These are phyloP conservation scores for Ascochyta rabiei DNA, from an alignment of 2,329 filamentous ascomycete species.

Conservation along the genomic window DNA sequence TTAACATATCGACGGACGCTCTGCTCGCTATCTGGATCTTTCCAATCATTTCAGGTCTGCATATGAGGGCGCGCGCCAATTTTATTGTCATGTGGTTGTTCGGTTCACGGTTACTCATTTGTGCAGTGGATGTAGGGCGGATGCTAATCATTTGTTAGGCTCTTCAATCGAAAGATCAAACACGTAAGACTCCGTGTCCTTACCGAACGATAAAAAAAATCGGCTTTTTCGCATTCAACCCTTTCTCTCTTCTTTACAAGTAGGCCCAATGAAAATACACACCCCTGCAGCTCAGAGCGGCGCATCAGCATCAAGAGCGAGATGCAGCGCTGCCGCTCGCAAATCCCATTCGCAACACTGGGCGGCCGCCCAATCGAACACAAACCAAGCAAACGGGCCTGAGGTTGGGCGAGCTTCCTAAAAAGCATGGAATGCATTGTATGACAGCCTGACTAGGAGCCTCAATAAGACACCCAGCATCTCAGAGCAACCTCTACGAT, in stretches of 20 bases:
- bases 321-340: background rate
- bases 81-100: slow-evolving; percentile 21
- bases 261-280: background rate
- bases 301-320: background rate
- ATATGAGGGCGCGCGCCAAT: background rate
- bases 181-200: slow-evolving; percentile 3
- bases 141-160: slow-evolving; percentile 7
- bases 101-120: slow-evolving; percentile 16
- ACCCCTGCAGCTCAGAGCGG: background rate
- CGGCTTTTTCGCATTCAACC: slow-evolving; percentile 9
- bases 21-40: slow-evolving; percentile 23
- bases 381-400: background rate
- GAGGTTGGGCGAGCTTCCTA: background rate
- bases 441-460: background rate
- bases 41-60: background rate
- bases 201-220: background rate
- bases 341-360: background rate
- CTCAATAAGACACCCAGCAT: background rate
- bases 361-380: background rate
- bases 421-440: background rate
- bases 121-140: slow-evolving; percentile 8
- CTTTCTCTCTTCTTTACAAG: slow-evolving; percentile 15
- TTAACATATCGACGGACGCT: slow-evolving; percentile 32
- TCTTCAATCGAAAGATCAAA: slow-evolving; percentile 13
- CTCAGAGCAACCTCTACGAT: background rate